Base-by-base conservation (phyloP, 768 basidiomycete genomes). In the Tylopilus vinaceipallidus region DNA sequence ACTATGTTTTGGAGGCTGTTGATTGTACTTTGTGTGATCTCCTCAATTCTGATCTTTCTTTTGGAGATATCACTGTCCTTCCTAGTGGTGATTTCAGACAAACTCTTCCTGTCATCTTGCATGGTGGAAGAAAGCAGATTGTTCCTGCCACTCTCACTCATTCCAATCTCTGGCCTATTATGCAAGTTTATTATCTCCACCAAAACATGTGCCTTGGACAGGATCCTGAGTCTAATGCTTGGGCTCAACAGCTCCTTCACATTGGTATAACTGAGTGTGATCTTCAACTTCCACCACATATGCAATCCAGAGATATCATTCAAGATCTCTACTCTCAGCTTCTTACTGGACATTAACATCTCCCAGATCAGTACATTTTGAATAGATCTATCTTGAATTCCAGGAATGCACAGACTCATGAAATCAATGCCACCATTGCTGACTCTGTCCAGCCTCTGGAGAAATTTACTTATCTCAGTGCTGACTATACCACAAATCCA, bases 1-100 rank as follows among this genome's bases (percentile, higher is more conserved):
- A 41, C 14, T 10, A 77, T 59, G 62, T 57, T 64, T 17, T 69
- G 2, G 77, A 79, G 49, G 71, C 73, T n/a, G 57, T 79, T 0
- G 73, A 79, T 50, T 38, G 65, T 14, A 19, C 35, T 2, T 17
- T 36, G 9, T 19, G 11, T 36, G 35, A 36, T 36, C 35, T 36
- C 1, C 35, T 20, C 9, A 36, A 36, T 20, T 7, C 7, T 2
- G n/a, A 36, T 17, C 29, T n/a, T 2, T 64, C 65, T 6, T 81
- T 75, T 73, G 76, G 73, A 39, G 76, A 72, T n/a, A 58, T 77
- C 11, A 72, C 71, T 24, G 14, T 16, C 11, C 14, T 29, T 6
- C 27, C 12, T 12, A 29, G 27, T 29, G 27, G 27, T 6, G 27
- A 29, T 29, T 29, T 29, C 33, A 34, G 33, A 34, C 33, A 34